Base-by-base conservation (phyloP, 129 eudicot genomes). In the Ambrosia artemisiifolia region DNA sequence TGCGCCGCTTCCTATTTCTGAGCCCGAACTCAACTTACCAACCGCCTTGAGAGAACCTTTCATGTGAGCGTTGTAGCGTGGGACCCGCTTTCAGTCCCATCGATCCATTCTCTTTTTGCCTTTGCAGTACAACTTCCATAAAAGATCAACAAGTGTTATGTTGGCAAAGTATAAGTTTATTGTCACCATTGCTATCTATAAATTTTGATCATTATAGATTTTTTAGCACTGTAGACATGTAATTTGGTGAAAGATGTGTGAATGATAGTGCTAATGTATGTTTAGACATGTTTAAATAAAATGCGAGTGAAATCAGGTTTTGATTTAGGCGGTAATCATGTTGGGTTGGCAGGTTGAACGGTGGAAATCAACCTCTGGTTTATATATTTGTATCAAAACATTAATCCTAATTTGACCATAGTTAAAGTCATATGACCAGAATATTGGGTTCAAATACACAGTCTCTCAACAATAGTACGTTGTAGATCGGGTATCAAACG, bases 1-100 rank as follows among this genome's bases (percentile, higher is more conserved):
- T 53, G 51, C 85, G 0, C 92, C 88, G 3, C 87, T 92, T 49
- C 75, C 82, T n/a, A 83, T 73, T 70, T 14, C 44, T 3, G 94
- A 86, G 63, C 83, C 87, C 7, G 91, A 88, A 67, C 81, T 93
- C n/a, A 76, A 89, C 81, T 66, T 92, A 77, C 96, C 95, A 19
- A 84, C 88, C 4, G 78, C 95, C 17, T 44, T 84, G 51, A 81
- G 98, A 63, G 98, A 92, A 69, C 98, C 98, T 50, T 82, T 73
- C 62, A 76, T 84, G 50, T 90, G 74, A 87, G 70, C 57, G 0
- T 50, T 8, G 11, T 36, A 10, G 38, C 42, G 44, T 12, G n/a
- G 33, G n/a, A 34, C 55, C 11, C 19, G 35, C 24, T 3, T 35
- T 50, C 43, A 6, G 38, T 13, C 30, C 44, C 11, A n/a, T 54